A percentile compares a stretch with the other conserved stretches of the same genome.
Evolutionary conservation across 2,329 filamentous ascomycete species (phyloP).

Genomic region (Fonsecaea multimorphosa): DNA sequence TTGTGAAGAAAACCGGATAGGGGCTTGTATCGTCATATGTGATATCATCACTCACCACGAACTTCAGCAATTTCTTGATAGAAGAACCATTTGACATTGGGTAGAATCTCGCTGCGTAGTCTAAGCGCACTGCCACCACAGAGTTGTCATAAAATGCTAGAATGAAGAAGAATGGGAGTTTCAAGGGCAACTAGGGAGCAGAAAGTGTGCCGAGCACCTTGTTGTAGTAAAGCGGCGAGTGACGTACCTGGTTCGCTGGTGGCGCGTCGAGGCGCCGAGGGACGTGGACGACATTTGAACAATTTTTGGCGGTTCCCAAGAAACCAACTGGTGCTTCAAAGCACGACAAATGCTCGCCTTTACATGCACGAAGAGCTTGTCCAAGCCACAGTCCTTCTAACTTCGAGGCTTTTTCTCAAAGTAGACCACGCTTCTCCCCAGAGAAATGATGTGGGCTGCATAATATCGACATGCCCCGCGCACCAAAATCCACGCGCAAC

Average conservation of each 20-base stretch:
- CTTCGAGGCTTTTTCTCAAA: neutral
- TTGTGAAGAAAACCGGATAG: too few species aligned
- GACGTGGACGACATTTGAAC: neutral
- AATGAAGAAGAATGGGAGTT: neutral
- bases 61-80: too few species aligned
- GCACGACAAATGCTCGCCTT: neutral
- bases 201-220: neutral
- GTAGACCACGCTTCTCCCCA: neutral
- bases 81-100: too few species aligned
- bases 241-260: too few species aligned
- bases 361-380: neutral
- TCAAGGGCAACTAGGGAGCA: neutral
- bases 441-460: neutral
- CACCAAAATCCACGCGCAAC: constrained; percentile 59
- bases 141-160: too few species aligned
- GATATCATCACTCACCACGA: too few species aligned
- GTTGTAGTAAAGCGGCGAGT: neutral
- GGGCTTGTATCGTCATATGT: too few species aligned
- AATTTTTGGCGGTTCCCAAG: neutral
- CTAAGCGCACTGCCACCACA: too few species aligned
- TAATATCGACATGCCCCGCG: constrained; percentile 28
- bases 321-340: neutral
- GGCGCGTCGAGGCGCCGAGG: neutral
- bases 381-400: neutral
- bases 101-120: too few species aligned